These are phyloP conservation scores for Stylosanthes scabra DNA, from an alignment of 331 rosid species.

Conservation along the genomic window DNA sequence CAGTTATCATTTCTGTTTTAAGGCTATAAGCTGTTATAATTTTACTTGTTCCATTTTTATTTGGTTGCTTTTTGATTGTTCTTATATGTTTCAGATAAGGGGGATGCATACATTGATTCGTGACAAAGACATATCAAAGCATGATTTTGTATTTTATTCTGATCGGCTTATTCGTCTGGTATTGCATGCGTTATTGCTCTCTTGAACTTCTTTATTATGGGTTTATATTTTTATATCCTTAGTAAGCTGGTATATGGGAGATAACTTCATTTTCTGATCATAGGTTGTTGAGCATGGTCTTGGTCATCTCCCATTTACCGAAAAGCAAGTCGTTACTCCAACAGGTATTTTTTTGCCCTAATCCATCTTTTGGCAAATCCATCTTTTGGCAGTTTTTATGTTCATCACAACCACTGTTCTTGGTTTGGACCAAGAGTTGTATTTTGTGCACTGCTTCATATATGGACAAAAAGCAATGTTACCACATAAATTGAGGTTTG, in stretches of 20 bases:
- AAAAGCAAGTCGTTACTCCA: constrained; percentile 94
- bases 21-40: constrained; percentile 27
- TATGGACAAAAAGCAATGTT: no score
- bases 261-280: constrained; percentile 40
- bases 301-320: constrained; percentile 97
- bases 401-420: constrained; percentile 18
- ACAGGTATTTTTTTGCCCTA: constrained; percentile 70
- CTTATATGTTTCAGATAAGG: constrained; percentile 81
- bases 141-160: constrained; percentile 94
- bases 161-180: constrained; percentile 96
- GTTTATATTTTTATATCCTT: constrained; percentile 33
- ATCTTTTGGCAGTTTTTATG: constrained; percentile 13
- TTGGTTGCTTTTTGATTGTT: constrained; percentile 36
- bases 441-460: constrained; percentile 18
- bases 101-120: constrained; percentile 99
- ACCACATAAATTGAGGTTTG: constrained; percentile 19
- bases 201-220: constrained; percentile 1
- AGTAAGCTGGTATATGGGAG: constrained; percentile 15
- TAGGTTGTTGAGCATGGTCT: constrained; percentile 95
- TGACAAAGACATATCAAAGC: constrained; percentile 89
- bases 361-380: constrained; percentile 11
- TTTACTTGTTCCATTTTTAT: constrained; percentile 10
- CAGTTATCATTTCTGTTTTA: constrained; percentile 9
- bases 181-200: constrained; percentile 44
- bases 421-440: constrained; percentile 27